Base-by-base conservation (phyloP, 805 yeast genomes). In the Candida verbasci region DNA sequence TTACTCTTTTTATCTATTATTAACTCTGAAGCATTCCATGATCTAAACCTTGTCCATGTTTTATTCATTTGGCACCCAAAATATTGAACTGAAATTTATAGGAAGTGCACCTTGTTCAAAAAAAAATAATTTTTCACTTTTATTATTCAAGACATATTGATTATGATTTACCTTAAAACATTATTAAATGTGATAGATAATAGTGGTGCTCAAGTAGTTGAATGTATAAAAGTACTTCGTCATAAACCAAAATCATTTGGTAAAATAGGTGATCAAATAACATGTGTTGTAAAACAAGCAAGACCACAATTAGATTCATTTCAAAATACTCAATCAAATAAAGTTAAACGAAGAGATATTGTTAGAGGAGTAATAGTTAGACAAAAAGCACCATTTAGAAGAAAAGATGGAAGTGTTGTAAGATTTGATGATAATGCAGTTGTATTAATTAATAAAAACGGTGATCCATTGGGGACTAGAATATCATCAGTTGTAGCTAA, bases 391-490 rank as follows among this genome's bases (percentile, higher is more conserved):
- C 74, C 75, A 4, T 76, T 76, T 44, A 72, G 73, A 51, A 78
- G 98, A 56, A 73, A 81, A 3, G 97, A 93, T 57, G 98, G 98
- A 3, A 74, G 95, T 2, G 78, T 78, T 16, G 74, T 93, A 20
- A 70, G 84, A 48, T 93, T 93, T 57, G 96, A 89, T 57, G 98
- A 93, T 62, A 93, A 91, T 59, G 98, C 98, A 1, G 89, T 97
- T 66, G 97, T 93, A 23, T 72, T 93, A 53, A 77, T 91, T 44
- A 89, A 93, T 67, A 91, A 91, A 63, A 84, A 81, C 53, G 83
- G 86, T 20, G 98, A 93, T 55, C 96, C 97, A 8, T 72, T 93
- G 35, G 98, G 97, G 12, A 84, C 96, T 17, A 84, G 97, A 74
- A 86, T 93, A 42, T 72, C 84, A 22, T 80, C 89, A 27, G 93